Evolutionary conservation across 805 yeast species (phyloP).

Genomic region (Cyberlindnera maritima): DNA sequence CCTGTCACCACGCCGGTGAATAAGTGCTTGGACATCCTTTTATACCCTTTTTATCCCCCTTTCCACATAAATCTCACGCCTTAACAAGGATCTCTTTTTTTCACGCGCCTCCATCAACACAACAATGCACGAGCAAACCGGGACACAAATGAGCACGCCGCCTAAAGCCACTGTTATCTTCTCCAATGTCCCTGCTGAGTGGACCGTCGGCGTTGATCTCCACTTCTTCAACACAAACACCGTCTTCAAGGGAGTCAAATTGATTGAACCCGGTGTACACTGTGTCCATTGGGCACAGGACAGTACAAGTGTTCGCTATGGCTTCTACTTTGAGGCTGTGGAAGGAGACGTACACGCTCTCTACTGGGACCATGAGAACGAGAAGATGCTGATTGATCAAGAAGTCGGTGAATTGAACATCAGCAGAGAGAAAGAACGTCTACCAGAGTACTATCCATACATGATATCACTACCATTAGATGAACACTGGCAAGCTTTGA

Average conservation of each 20-base stretch:
- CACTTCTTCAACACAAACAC: conserved; percentile 43
- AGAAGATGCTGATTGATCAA: conserved; percentile 29
- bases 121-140: not conserved
- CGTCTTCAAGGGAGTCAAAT: conserved; percentile 48
- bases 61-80: too few species aligned
- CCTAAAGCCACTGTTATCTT: conserved; percentile 31
- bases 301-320: conserved; percentile 37
- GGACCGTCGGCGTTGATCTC: conserved; percentile 46
- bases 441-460: conserved; percentile 34
- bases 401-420: conserved; percentile 33
- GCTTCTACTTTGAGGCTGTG: conserved; percentile 35
- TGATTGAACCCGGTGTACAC: conserved; percentile 50
- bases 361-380: conserved; percentile 37
- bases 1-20: conserved; percentile 7
- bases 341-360: conserved; percentile 35
- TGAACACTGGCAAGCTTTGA: conserved; percentile 28
- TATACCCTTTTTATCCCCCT: too few species aligned
- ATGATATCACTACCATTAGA: conserved; percentile 42
- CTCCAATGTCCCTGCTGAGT: conserved; percentile 32
- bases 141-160: conserved; percentile 21
- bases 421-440: conserved; percentile 25
- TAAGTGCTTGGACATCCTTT: conserved; percentile 25
- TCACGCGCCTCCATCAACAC: not conserved
- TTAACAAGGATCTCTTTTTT: not conserved
- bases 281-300: conserved; percentile 49